Evolutionary conservation across 345 rosid genomes (phyloP).

Genomic region (Brassica nigra): DNA sequence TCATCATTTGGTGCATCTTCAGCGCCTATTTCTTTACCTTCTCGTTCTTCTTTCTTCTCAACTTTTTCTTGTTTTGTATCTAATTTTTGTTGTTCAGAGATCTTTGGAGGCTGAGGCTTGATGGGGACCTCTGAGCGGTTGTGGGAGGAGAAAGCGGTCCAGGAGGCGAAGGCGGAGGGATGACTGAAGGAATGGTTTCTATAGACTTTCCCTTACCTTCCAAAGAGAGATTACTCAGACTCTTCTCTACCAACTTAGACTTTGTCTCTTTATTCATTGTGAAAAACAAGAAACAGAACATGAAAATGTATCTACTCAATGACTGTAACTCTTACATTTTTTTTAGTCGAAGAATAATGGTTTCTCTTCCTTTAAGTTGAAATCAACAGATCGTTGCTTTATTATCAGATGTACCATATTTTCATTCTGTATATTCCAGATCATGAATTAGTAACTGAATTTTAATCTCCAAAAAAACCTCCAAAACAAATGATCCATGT

Average conservation of each 20-base stretch:
- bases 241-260: slow-evolving; percentile 62
- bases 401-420: too few relatives aligned
- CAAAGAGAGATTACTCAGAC: slow-evolving; percentile 51
- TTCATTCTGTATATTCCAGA: too few relatives aligned
- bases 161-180: slow-evolving; percentile 83
- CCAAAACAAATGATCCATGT: too few relatives aligned
- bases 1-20: slow-evolving; percentile 72
- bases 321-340: not conserved
- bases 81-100: slow-evolving; percentile 29
- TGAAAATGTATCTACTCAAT: not conserved
- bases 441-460: too few relatives aligned
- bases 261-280: slow-evolving; percentile 38
- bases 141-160: slow-evolving; percentile 59
- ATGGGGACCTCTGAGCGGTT: slow-evolving; percentile 45
- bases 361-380: too few relatives aligned
- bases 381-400: too few relatives aligned
- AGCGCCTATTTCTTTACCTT: slow-evolving; percentile 37
- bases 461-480: too few relatives aligned
- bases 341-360: too few relatives aligned
- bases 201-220: slow-evolving; percentile 60
- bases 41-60: slow-evolving; percentile 22
- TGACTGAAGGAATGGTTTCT: slow-evolving; percentile 61
- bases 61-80: slow-evolving; percentile 43
- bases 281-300: slow-evolving; percentile 4
- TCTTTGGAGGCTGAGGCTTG: slow-evolving; percentile 41